Base-by-base conservation (phyloP, 1,139 yeast species). In the Tardiomyces depauwii region DNA sequence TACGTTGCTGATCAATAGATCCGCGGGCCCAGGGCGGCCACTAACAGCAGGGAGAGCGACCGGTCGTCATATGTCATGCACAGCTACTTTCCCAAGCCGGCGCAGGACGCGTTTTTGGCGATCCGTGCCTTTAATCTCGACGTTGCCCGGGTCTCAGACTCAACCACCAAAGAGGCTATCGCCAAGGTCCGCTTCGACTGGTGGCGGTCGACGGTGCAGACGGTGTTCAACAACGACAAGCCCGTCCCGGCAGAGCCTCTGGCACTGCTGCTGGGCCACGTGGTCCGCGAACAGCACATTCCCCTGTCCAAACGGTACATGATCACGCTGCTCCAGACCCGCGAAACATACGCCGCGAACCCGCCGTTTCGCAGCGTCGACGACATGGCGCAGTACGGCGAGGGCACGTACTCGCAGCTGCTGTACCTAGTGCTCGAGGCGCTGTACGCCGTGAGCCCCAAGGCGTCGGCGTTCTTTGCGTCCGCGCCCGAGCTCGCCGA, bases 361-460 rank as follows among this genome's bases (percentile, higher is more conserved):
- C 69, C 70, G 9, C 68, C 72, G 28, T 80, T 85, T 52, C 63
- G 71, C 12, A 68, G 70, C 12, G 59, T 74, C 1, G 79, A 80
- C 44, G 78, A 76, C 40, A 72, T 86, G 51, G 83, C 89, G 48
- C 74, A 87, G 0, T 81, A 77, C 56, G 95, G 95, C 1, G 95
- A 86, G 60, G 93, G 93, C 1, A 77, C 85, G 0, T 75, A 74
- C 54, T 82, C 94, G 0, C 93, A 84, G 59, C 66, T 83, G 55
- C 80, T 80, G 55, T 86, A 86, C 55, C 63, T 80, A 13, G 70
- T 78, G 1, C 88, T 82, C 55, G 82, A 80, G 11, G 63, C 79
- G 16, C 59, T 83, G 27, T 67, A 81, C 41, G 77, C 86, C 1
- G 69, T 80, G 5, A 76, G 86, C 1, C 82, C 84, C 0, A 74